A percentile compares a stretch with the other conserved stretches of the same genome.
phyloP scores from a whole-genome alignment of 2,329 filamentous ascomycete genomes.

The Aspergillus aculeatus region DNA sequence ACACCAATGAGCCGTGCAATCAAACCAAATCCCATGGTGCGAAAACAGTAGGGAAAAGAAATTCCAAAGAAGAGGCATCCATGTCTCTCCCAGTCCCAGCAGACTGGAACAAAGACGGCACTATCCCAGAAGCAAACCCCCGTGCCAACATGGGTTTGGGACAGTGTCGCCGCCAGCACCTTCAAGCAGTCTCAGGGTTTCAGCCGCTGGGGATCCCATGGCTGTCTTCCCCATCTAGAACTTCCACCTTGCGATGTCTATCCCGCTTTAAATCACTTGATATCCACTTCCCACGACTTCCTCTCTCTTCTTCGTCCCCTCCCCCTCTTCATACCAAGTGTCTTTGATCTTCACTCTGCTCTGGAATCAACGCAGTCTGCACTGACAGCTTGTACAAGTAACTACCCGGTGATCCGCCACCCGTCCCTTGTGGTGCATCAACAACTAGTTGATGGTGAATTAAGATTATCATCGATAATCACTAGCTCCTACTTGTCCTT shows the following conservation, averaged over 20 bases:
- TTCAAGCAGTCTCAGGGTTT: slow-evolving; percentile 8
- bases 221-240: slow-evolving; percentile 13
- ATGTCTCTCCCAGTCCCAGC: slow-evolving; percentile 16
- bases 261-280: slow-evolving; percentile 12
- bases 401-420: neutral
- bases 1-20: slow-evolving; percentile 5
- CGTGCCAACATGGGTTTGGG: slow-evolving; percentile 3
- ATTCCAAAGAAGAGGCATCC: slow-evolving; percentile 9
- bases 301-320: neutral
- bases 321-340: neutral
- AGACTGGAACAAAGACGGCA: slow-evolving; percentile 20
- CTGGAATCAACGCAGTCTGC: neutral
- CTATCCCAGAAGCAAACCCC: slow-evolving; percentile 8
- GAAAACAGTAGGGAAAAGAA: neutral
- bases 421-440: neutral
- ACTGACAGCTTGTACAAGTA: neutral
- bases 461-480: neutral
- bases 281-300: slow-evolving; percentile 8
- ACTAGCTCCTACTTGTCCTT: neutral
- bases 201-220: slow-evolving; percentile 10
- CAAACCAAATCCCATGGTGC: slow-evolving; percentile 3
- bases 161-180: neutral
- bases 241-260: slow-evolving; percentile 21
- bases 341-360: neutral
- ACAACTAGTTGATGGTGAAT: neutral